Evolutionary conservation across 2,329 filamentous ascomycete species (phyloP).

Genomic region (Nemania bipapillata): DNA sequence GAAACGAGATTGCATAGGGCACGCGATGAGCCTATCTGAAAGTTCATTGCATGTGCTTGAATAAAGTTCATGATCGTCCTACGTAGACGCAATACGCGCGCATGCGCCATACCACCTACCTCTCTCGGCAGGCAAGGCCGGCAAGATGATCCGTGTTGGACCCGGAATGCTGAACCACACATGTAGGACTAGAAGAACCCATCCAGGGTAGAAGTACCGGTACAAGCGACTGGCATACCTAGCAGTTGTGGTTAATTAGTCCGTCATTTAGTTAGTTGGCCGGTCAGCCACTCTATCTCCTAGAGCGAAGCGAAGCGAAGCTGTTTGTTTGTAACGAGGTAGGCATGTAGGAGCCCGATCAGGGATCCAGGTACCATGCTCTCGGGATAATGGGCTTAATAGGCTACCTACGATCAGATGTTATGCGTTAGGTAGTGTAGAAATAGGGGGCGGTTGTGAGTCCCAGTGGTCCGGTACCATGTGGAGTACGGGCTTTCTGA

Average conservation of each 20-base stretch:
- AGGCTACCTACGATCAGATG: background rate
- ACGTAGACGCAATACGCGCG: constrained; percentile 7
- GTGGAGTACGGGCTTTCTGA: background rate
- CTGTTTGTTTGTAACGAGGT: background rate
- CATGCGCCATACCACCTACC: constrained; percentile 24
- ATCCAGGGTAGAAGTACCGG: constrained; percentile 5
- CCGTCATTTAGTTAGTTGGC: background rate
- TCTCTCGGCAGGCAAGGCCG: constrained; percentile 2
- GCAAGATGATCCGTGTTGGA: background rate
- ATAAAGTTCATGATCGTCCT: constrained; percentile 17
- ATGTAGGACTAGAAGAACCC: background rate
- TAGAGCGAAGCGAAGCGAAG: constrained; percentile 9
- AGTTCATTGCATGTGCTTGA: constrained; percentile 12
- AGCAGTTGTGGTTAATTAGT: too few relatives aligned
- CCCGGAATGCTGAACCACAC: constrained; percentile 5
- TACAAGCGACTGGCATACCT: too few relatives aligned
- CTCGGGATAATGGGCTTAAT: background rate
- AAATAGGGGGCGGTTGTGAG: constrained; percentile 2
- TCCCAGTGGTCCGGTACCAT: constrained; percentile 28
- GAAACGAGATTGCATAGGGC: constrained; percentile 10
- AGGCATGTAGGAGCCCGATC: background rate
- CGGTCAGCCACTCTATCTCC: background rate
- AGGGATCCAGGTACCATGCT: background rate
- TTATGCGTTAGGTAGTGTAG: background rate
- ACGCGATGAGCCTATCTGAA: constrained; percentile 4